These are phyloP conservation scores for Ambrosia trifida DNA, from an alignment of 129 eudicot species.

Conservation along the genomic window DNA sequence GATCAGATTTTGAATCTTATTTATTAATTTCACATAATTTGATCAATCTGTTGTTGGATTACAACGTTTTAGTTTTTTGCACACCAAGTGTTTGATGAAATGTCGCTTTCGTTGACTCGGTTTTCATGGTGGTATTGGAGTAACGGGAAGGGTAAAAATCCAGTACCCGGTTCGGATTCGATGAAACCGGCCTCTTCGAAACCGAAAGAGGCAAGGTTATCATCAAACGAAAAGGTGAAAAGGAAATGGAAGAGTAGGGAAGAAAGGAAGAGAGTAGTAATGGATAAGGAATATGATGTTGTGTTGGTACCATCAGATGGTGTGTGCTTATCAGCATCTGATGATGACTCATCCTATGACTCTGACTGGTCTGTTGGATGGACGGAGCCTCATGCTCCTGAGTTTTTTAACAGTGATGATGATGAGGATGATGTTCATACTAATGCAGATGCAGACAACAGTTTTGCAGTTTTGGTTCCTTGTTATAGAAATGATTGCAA, in stretches of 20 bases:
- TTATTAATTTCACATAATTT: neutral
- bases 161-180: conserved; percentile 44
- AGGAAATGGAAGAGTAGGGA: conserved; percentile 79
- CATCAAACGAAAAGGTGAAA: conserved; percentile 46
- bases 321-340: conserved; percentile 75
- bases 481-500: conserved; percentile 66
- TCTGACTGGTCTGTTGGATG: conserved; percentile 96
- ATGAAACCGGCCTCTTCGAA: conserved; percentile 49
- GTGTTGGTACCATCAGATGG: conserved; percentile 89
- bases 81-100: conserved; percentile 33
- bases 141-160: conserved; percentile 64
- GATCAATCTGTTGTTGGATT: neutral
- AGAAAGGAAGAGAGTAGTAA: conserved; percentile 45
- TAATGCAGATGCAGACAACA: conserved; percentile 38
- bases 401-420: conserved; percentile 73
- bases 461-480: conserved; percentile 93
- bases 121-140: conserved; percentile 66
- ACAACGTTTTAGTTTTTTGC: conserved; percentile 6
- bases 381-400: conserved; percentile 87
- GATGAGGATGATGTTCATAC: conserved; percentile 44
- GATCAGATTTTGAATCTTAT: conserved; percentile 1
- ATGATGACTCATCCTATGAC: conserved; percentile 71
- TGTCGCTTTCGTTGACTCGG: conserved; percentile 49
- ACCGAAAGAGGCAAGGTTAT: conserved; percentile 39
- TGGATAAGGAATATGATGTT: conserved; percentile 73